Conservation (phyloP, 352 stramenopile genomes). For the Globisporangium emineosum region DNA sequence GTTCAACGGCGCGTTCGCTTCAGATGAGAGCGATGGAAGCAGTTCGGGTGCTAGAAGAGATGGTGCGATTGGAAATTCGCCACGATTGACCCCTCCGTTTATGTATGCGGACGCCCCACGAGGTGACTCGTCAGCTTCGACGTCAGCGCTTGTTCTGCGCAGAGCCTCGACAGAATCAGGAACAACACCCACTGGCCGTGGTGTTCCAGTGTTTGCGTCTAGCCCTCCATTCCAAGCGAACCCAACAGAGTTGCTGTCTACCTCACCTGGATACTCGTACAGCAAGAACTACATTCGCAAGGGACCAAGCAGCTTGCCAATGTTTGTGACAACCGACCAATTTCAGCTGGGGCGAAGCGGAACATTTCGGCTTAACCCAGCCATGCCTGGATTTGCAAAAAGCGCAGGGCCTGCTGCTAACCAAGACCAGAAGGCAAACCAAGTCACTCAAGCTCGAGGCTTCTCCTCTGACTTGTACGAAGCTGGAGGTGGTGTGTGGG, state of each 20-base stretch:
- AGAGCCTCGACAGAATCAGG: slow-evolving; percentile 15
- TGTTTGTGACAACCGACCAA: slow-evolving; percentile 57
- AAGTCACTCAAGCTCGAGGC: slow-evolving; percentile 25
- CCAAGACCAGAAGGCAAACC: slow-evolving; percentile 6
- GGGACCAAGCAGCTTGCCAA: slow-evolving; percentile 39
- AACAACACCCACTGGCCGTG: slow-evolving; percentile 3
- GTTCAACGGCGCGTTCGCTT: slow-evolving; percentile 41
- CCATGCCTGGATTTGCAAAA: slow-evolving; percentile 10
- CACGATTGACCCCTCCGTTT: slow-evolving; percentile 35
- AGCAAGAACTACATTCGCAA: slow-evolving; percentile 62
- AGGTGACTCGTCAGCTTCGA: slow-evolving; percentile 9
- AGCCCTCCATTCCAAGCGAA: slow-evolving; percentile 72
- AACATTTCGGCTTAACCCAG: slow-evolving; percentile 8
- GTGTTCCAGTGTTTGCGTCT: slow-evolving; percentile 31
- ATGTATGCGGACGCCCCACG: slow-evolving; percentile 14
- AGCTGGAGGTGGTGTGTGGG: slow-evolving; percentile 51
- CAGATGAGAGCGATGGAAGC: slow-evolving; percentile 21
- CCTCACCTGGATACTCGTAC: slow-evolving; percentile 69
- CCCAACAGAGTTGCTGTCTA: slow-evolving; percentile 63
- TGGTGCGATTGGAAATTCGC: slow-evolving; percentile 19
- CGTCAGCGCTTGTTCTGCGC: slow-evolving; percentile 23
- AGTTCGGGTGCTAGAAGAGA: not conserved
- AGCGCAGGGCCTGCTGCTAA: slow-evolving; percentile 15
- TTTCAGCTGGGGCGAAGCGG: slow-evolving; percentile 29
- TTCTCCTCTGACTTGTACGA: slow-evolving; percentile 73